phyloP scores from a whole-genome alignment of 495 filamentous ascomycete species.

The Tuber aestivum region DNA sequence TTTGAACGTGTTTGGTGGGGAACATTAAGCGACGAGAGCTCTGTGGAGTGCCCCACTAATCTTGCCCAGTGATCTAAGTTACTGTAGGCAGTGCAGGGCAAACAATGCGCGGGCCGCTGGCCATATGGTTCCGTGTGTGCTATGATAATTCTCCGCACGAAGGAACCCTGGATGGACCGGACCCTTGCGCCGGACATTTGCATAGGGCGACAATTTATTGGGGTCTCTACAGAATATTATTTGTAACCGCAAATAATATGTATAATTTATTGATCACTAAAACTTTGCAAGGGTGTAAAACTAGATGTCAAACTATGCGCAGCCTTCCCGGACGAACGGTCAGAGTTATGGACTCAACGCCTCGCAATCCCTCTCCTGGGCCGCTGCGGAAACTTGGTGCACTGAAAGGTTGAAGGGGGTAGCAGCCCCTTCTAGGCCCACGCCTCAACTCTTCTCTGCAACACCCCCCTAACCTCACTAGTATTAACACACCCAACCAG shows the following conservation, averaged over 20 bases:
- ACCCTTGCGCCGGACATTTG: not conserved
- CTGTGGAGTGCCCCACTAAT: not conserved
- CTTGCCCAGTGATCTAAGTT: not conserved
- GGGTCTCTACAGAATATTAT: not conserved
- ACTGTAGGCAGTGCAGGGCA: not conserved
- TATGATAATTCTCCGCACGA: not conserved
- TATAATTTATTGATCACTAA: not conserved
- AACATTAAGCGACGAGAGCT: not conserved
- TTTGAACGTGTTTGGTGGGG: conserved; percentile 11
- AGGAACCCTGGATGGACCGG: not conserved
- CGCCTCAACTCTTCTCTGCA: conserved; percentile 72
- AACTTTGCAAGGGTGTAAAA: not conserved
- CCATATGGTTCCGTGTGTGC: not conserved
- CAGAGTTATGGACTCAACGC: not conserved
- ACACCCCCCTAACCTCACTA: conserved; percentile 66
- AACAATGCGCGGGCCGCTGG: not conserved
- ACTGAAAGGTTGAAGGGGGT: not conserved
- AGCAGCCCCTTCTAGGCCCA: conserved; percentile 19
- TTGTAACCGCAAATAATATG: not conserved
- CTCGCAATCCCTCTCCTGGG: not conserved
- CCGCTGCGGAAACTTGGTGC: not conserved
- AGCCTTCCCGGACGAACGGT: not conserved
- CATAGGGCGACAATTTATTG: not conserved
- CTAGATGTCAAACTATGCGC: not conserved
- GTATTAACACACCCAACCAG: conserved; percentile 60